Evolutionary conservation across 208 protist genomes (phyloP), one percentile per base, ranked within the genome.

Genomic region (Blechomonas ayalai): DNA sequence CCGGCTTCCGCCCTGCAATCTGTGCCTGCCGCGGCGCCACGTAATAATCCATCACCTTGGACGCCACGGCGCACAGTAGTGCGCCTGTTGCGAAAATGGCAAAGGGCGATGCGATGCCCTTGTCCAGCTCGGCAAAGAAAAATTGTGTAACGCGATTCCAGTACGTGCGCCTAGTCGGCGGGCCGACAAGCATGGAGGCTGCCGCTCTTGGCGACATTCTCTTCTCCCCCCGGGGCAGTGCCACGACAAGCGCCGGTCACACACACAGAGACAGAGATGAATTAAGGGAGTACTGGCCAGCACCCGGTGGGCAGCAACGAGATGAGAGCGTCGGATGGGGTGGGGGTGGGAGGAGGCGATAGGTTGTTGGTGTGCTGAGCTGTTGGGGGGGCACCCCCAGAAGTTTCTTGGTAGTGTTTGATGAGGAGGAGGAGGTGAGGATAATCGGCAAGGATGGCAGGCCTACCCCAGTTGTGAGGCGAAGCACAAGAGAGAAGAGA

Each of bases 91-190:
- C 49, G 8, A 93, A 19, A 3, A 90, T 54, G 16, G 90, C 42
- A 36, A 72, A 89, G 5, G 77, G 81, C 8, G 85, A 94, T 29
- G 56, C 27, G 13, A 90, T 38, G 16, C 80, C 81, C 59, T 73
- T 88, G 58, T 94, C 77, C 6, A 94, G 52, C 58, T 94, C 67
- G 12, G 52, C 68, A 31, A 94, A 94, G 54, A 94, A 87, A 37
- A 87, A 89, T 43, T 63, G 48, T 7, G 75, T 78, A 35, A 59
- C 54, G 39, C 72, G 68, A 57, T 85, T 83, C 15, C 66, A n/a
- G 45, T 73, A 82, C 25, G 45, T 46, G 39, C 55, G 65, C 46
- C 60, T 29, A 22, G 52, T 37, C 3, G 45, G 37, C 59, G 80
- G 69, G 0, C 75, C 74, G 3, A 64, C 37, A 12, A 69, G 44